Base-by-base conservation (phyloP, 2,329 filamentous ascomycete genomes). In the Penicillium sp. region DNA sequence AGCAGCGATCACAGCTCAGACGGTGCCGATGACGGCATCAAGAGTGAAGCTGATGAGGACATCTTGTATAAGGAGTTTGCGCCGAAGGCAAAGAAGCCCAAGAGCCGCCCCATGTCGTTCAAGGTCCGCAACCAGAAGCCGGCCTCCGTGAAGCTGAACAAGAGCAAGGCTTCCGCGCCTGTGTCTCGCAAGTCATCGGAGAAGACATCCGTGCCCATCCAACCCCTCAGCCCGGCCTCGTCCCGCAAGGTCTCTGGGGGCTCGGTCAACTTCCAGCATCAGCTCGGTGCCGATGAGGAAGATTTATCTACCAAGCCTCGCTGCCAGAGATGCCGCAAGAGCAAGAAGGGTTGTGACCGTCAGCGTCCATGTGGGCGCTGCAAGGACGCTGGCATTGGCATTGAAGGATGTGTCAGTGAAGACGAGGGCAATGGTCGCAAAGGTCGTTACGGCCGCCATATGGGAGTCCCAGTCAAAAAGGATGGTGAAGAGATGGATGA, bases 341-440 rank as follows among this genome's bases (percentile, higher is more conserved):
- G 93, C 78, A 99, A 99, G 82, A 99, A 99, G 78, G 94, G 94
- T 11, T 99, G 94, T 71, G 94, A 99, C 77, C 88, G 94, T 54
- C 94, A 97, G 76, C 88, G 94, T 38, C 94, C 94, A 27, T 99
- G 94, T 69, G 90, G 92, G 52, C 86, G 94, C 59, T 99, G 94
- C 84, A 91, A 92, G 72, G 94, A 99, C 76, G 94, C 94, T 41
- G 94, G 94, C 18, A 90, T 99, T 65, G 89, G 89, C 53, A 86
- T 91, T 55, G 94, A 97, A 63, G 90, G 93, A 60, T 99, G 94
- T 74, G 86, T 99, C 74, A 97, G 92, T 73, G 94, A 99, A 75
- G 94, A 99, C 66, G 94, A 99, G 75, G 92, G 92, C 60, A 97
- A 97, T 72, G 94, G 93, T 60, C 89, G 94, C 68, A 97, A 97